Evolutionary conservation across 352 stramenopile genomes (phyloP).

Genomic region (Phytopythium helicoides): DNA sequence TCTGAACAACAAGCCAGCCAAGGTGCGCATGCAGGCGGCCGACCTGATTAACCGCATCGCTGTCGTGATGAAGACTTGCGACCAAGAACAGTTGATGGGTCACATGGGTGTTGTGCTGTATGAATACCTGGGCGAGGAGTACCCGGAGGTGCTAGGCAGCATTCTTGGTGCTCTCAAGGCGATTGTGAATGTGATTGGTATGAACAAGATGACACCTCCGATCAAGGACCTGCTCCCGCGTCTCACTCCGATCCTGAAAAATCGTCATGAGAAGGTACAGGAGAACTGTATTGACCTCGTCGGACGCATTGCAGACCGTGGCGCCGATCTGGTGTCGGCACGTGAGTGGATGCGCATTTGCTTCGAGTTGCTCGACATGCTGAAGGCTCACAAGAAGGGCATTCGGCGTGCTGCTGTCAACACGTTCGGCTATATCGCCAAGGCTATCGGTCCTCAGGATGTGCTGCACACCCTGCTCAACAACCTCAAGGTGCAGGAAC

Average conservation of each 20-base stretch:
- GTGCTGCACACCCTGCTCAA: constrained; percentile 99
- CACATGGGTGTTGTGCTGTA: constrained; percentile 99
- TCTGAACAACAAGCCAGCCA: constrained; percentile 98
- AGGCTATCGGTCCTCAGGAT: constrained; percentile 98
- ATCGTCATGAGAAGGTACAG: constrained; percentile 99
- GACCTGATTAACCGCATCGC: constrained; percentile 98
- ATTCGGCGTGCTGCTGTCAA: constrained; percentile 98
- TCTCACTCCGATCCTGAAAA: constrained; percentile 98
- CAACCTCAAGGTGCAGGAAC: constrained; percentile 99
- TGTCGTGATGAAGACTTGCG: constrained; percentile 98
- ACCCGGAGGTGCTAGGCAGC: constrained; percentile 97
- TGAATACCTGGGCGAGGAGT: constrained; percentile 99
- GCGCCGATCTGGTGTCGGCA: constrained; percentile 96
- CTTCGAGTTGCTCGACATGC: constrained; percentile 99
- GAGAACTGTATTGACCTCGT: constrained; percentile 99
- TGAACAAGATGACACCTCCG: constrained; percentile 99
- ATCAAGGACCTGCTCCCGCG: constrained; percentile 99
- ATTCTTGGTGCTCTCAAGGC: constrained; percentile 98
- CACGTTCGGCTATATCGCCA: constrained; percentile 99
- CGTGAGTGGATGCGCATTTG: constrained; percentile 99
- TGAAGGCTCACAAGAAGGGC: constrained; percentile 99
- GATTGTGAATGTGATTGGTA: constrained; percentile 99
- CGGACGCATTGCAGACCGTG: constrained; percentile 97
- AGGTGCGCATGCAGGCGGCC: constrained; percentile 98
- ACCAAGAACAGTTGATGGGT: constrained; percentile 98